These are phyloP conservation scores for Exophiala xenobiotica DNA, from an alignment of 2,329 filamentous ascomycete species.

Conservation along the genomic window DNA sequence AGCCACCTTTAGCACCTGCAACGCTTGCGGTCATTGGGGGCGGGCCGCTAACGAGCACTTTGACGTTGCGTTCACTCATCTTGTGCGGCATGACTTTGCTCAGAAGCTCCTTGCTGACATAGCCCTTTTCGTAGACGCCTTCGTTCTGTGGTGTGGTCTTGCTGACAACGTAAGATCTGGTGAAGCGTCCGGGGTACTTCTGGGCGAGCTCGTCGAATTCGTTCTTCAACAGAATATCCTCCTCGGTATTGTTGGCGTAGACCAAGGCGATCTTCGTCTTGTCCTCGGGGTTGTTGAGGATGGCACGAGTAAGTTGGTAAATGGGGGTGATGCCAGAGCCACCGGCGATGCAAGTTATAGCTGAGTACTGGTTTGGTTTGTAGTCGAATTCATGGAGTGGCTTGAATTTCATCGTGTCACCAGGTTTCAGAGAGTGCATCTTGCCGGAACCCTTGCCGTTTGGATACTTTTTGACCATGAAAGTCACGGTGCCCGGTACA, in stretches of 20 bases:
- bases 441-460: slow-evolving; percentile 63
- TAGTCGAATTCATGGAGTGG: slow-evolving; percentile 57
- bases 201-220: slow-evolving; percentile 56
- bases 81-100: slow-evolving; percentile 47
- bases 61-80: slow-evolving; percentile 36
- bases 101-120: slow-evolving; percentile 59
- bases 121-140: slow-evolving; percentile 52
- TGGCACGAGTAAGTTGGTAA: slow-evolving; percentile 63
- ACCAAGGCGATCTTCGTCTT: slow-evolving; percentile 63
- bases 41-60: slow-evolving; percentile 69
- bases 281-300: slow-evolving; percentile 62
- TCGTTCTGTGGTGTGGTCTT: slow-evolving; percentile 37
- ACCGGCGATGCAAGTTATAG: slow-evolving; percentile 66
- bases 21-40: slow-evolving; percentile 64
- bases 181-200: slow-evolving; percentile 56
- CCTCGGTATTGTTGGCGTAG: slow-evolving; percentile 64
- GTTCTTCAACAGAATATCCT: slow-evolving; percentile 59
- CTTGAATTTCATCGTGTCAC: slow-evolving; percentile 60
- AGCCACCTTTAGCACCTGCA: slow-evolving; percentile 44
- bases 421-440: slow-evolving; percentile 64
- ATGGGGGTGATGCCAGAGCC: slow-evolving; percentile 72
- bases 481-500: slow-evolving; percentile 59
- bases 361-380: slow-evolving; percentile 48
- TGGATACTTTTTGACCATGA: slow-evolving; percentile 69
- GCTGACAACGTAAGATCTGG: slow-evolving; percentile 59